Evolutionary conservation across 2,329 filamentous ascomycete genomes (phyloP).

Genomic region (Drechmeria coniospora): DNA sequence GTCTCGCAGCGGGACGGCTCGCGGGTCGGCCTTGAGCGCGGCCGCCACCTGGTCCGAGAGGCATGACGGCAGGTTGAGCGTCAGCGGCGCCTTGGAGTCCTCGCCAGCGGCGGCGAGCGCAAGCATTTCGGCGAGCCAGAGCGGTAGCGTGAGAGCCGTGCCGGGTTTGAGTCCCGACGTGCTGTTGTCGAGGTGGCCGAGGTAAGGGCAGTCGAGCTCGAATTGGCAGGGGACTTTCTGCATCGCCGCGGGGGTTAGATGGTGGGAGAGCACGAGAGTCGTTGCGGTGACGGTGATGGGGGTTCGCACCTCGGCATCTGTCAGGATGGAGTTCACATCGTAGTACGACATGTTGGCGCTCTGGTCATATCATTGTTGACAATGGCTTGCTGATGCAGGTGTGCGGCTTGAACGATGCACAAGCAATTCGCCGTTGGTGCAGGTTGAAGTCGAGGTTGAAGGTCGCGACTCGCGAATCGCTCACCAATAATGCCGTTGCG

Average conservation of each 20-base stretch:
- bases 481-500: too few relatives aligned
- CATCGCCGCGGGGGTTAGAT: background rate
- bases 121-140: slow-evolving; percentile 93
- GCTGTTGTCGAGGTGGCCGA: slow-evolving; percentile 83
- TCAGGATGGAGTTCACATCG: slow-evolving; percentile 70
- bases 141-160: slow-evolving; percentile 66
- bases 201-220: slow-evolving; percentile 71
- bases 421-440: too few relatives aligned
- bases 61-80: slow-evolving; percentile 65
- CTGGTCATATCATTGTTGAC: background rate
- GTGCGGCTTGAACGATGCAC: too few relatives aligned
- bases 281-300: too few relatives aligned
- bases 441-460: too few relatives aligned
- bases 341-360: slow-evolving; percentile 53
- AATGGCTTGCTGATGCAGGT: too few relatives aligned
- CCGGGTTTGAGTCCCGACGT: slow-evolving; percentile 60
- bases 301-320: slow-evolving; percentile 61
- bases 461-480: too few relatives aligned
- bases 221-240: slow-evolving; percentile 95
- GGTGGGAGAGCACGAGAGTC: slow-evolving; percentile 2
- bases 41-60: slow-evolving; percentile 70
- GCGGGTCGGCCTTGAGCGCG: slow-evolving; percentile 79
- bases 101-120: slow-evolving; percentile 45
- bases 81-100: slow-evolving; percentile 46
- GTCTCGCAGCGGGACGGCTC: slow-evolving; percentile 68